Percentiles rank a stretch among this genome's conserved stretches.
phyloP scores from a whole-genome alignment of 108 stramenopile species.

The Cyclostephanos tholiformis region DNA sequence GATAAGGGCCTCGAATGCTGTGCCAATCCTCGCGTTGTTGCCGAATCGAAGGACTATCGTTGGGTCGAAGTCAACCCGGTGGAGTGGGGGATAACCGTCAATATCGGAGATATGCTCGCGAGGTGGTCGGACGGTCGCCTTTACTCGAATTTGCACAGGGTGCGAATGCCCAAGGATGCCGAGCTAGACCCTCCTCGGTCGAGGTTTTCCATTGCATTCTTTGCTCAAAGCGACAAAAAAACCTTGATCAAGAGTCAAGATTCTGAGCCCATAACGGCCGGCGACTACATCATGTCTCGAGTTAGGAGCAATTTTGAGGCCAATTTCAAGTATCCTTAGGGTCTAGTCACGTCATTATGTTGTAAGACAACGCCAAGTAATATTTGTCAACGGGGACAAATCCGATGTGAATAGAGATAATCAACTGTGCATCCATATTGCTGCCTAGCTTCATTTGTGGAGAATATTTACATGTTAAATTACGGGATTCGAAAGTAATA shows the following conservation, averaged over 20 bases:
- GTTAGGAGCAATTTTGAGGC: constrained; percentile 11
- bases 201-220: constrained; percentile 57
- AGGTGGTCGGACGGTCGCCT: constrained; percentile 57
- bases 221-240: constrained; percentile 52
- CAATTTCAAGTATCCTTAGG: no score
- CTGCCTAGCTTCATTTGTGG: no score
- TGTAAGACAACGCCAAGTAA: not conserved
- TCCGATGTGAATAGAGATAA: no score
- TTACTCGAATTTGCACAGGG: constrained; percentile 61
- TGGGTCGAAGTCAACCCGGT: constrained; percentile 50
- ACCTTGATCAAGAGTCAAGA: constrained; percentile 38
- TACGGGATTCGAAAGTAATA: no score
- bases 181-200: constrained; percentile 38
- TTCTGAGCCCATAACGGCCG: constrained; percentile 51
- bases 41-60: not conserved
- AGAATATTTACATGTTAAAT: no score
- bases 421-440: no score
- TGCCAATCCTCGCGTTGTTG: constrained; percentile 37
- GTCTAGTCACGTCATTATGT: not conserved
- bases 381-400: no score
- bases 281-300: constrained; percentile 49
- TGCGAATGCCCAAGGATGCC: constrained; percentile 46
- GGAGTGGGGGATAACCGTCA: constrained; percentile 59
- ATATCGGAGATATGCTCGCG: constrained; percentile 62
- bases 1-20: constrained; percentile 59